Conservation (phyloP, 2,329 filamentous ascomycete species). For the Diaporthe batatas region DNA sequence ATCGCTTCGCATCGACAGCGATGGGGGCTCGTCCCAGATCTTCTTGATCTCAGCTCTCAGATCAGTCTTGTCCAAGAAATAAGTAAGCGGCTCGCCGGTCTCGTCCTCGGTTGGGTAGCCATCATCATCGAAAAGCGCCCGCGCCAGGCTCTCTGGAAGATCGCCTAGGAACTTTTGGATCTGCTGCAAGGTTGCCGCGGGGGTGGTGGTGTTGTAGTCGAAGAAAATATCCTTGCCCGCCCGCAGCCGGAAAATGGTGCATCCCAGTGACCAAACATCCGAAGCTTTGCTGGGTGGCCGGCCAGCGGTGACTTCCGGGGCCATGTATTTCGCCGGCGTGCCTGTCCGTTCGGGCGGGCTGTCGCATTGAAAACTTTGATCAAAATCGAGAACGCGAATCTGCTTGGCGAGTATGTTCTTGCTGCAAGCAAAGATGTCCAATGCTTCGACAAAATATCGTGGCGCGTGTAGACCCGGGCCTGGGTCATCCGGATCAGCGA, state of each 20-base stretch:
- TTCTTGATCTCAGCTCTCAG: not conserved
- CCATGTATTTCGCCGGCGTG: too few relatives aligned
- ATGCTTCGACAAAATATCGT: not conserved
- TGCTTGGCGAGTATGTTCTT: not conserved
- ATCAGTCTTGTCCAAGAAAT: not conserved
- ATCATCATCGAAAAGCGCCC: not conserved
- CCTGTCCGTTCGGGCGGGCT: not conserved
- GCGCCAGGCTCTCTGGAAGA: not conserved
- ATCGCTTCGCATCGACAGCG: not conserved
- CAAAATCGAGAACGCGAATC: not conserved
- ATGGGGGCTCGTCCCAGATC: constrained; percentile 11
- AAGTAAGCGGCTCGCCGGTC: not conserved
- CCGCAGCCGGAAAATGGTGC: constrained; percentile 1
- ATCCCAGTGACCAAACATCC: not conserved
- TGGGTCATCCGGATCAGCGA: not conserved
- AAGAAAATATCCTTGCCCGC: constrained; percentile 7
- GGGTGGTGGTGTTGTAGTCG: not conserved
- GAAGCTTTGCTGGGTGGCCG: constrained; percentile 12
- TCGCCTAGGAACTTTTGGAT: constrained; percentile 16
- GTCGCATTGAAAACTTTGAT: not conserved
- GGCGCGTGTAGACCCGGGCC: not conserved
- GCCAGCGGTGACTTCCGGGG: constrained; percentile 1
- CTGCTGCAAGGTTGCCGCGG: not conserved
- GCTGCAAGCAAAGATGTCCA: not conserved
- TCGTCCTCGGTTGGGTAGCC: not conserved